phyloP scores from a whole-genome alignment of 768 basidiomycete species.

The Podaxis sp. region DNA sequence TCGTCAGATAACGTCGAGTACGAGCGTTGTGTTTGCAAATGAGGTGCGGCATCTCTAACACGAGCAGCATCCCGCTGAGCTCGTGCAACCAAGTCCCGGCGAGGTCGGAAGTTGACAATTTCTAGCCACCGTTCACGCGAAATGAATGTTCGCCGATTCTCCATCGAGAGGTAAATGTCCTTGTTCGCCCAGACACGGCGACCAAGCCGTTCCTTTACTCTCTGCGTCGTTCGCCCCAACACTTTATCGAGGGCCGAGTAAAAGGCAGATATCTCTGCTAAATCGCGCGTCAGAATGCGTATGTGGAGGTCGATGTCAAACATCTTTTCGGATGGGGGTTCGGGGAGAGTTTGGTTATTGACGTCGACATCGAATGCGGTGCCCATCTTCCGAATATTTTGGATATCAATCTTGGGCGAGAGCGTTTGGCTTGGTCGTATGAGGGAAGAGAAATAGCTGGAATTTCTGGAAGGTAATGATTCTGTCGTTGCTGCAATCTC shows the following conservation, averaged over 20 bases:
- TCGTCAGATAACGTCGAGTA: neutral
- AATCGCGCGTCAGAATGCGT: constrained; percentile 52
- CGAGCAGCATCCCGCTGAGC: neutral
- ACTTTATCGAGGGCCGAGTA: constrained; percentile 39
- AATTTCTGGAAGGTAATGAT: neutral
- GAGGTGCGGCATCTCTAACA: neutral
- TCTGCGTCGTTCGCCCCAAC: constrained; percentile 51
- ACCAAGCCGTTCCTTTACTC: constrained; percentile 75
- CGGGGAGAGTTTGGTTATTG: constrained; percentile 22
- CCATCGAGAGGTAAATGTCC: constrained; percentile 49
- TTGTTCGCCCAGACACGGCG: constrained; percentile 70
- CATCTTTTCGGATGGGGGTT: constrained; percentile 30
- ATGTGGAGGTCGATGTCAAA: constrained; percentile 61
- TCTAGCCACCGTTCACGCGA: constrained; percentile 47
- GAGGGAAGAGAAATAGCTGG: constrained; percentile 4
- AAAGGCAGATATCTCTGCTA: constrained; percentile 49
- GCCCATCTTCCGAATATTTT: neutral
- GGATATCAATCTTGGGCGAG: neutral
- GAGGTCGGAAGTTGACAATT: constrained; percentile 48
- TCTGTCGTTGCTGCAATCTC: constrained; percentile 2
- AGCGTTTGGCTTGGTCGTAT: constrained; percentile 1
- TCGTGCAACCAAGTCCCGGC: constrained; percentile 3
- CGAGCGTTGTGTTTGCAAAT: neutral
- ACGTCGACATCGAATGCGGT: constrained; percentile 36
- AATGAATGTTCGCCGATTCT: constrained; percentile 31